phyloP scores from a whole-genome alignment of 352 stramenopile species.

The Pilasporangium apinafurcum region DNA sequence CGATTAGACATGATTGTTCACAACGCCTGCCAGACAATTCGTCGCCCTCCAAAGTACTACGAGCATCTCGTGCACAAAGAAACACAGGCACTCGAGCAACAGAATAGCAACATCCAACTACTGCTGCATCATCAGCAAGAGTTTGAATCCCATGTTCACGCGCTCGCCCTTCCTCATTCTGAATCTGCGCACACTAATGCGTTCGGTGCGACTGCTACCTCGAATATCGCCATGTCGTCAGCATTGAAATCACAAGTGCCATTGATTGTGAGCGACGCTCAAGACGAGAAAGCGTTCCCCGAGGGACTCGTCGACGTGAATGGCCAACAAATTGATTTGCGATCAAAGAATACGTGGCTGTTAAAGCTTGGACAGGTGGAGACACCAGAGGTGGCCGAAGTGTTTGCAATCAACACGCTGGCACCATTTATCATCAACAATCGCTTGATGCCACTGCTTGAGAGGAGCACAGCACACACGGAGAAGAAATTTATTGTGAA shows the following conservation, averaged over 20 bases:
- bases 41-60: conserved; percentile 93
- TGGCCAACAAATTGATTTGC: conserved; percentile 94
- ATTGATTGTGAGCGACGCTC: conserved; percentile 64
- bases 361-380: conserved; percentile 93
- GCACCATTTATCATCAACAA: conserved; percentile 97
- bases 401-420: conserved; percentile 94
- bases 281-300: conserved; percentile 54
- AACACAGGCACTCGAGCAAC: conserved; percentile 50
- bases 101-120: conserved; percentile 43
- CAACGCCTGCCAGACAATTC: conserved; percentile 97
- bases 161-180: conserved; percentile 38
- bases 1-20: conserved; percentile 97
- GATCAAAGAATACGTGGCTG: conserved; percentile 93
- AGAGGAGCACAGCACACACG: conserved; percentile 25
- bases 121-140: conserved; percentile 77
- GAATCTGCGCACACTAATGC: too few relatives aligned
- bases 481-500: conserved; percentile 95
- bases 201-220: conserved; percentile 4
- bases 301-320: conserved; percentile 91
- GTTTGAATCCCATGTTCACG: conserved; percentile 65
- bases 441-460: conserved; percentile 87
- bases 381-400: conserved; percentile 79
- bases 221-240: conserved; percentile 52
- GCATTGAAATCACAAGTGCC: conserved; percentile 81
- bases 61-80: conserved; percentile 86